These are phyloP conservation scores for Daldinia grandis DNA, from an alignment of 495 filamentous ascomycete species.

Conservation along the genomic window DNA sequence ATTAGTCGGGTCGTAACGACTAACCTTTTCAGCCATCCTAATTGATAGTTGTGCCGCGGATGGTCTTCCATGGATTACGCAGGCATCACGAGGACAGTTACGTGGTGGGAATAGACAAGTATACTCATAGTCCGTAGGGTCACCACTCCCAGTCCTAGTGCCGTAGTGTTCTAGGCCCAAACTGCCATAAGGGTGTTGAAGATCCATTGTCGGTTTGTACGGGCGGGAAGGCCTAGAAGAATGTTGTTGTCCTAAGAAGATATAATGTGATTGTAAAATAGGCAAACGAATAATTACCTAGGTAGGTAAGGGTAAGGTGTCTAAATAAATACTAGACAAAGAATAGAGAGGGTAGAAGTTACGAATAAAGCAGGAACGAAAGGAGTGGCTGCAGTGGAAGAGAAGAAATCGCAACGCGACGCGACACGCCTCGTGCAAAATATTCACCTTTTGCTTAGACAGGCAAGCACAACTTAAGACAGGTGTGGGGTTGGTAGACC, in stretches of 20 bases:
- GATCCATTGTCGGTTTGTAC: too few species aligned
- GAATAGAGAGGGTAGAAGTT: neutral
- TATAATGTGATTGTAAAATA: too few species aligned
- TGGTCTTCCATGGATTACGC: neutral
- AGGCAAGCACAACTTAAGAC: neutral
- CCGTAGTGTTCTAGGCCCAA: neutral
- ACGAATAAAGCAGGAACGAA: neutral
- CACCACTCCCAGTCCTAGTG: neutral
- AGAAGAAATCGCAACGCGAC: neutral
- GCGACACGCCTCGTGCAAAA: neutral
- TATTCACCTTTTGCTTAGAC: neutral
- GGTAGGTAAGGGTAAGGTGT: too few species aligned
- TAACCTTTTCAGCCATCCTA: neutral
- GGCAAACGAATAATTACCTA: too few species aligned
- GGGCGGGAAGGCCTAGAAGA: too few species aligned
- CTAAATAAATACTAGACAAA: too few species aligned
- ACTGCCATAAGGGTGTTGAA: too few species aligned
- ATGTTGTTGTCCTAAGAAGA: too few species aligned
- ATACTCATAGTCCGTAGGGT: neutral
- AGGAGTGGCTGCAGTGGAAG: neutral
- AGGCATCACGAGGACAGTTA: neutral
- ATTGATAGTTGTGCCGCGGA: neutral
- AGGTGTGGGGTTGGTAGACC: neutral
- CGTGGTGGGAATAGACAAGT: neutral
- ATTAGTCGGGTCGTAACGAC: conserved; percentile 5